phyloP scores from a whole-genome alignment of 2,329 filamentous ascomycete genomes.

The Apiospora arundinis region DNA sequence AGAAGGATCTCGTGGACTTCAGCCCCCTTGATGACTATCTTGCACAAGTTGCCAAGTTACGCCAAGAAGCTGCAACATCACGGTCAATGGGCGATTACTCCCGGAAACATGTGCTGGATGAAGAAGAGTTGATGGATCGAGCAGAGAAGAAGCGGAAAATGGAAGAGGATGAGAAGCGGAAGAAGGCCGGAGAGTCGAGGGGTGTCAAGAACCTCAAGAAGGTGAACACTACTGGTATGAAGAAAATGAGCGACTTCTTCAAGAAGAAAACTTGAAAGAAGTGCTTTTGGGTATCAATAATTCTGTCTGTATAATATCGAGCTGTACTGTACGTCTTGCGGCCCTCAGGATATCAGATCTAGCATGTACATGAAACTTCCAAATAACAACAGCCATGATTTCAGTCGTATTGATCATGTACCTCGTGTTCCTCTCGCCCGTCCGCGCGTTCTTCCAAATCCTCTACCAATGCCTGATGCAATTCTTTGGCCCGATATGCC shows the following conservation, averaged over 20 bases:
- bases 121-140: conserved; percentile 68
- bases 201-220: conserved; percentile 85
- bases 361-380: conserved; percentile 21
- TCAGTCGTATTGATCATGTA: not conserved
- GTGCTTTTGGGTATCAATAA: conserved; percentile 25
- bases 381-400: conserved; percentile 3
- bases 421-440: conserved; percentile 60
- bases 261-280: conserved; percentile 60
- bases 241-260: conserved; percentile 96
- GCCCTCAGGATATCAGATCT: conserved; percentile 37
- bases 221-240: conserved; percentile 91
- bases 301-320: conserved; percentile 8
- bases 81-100: conserved; percentile 74
- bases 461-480: conserved; percentile 52
- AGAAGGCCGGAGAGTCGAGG: conserved; percentile 75
- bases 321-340: conserved; percentile 5
- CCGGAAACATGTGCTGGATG: conserved; percentile 70
- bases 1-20: conserved; percentile 64
- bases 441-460: conserved; percentile 56
- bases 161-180: conserved; percentile 88
- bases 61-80: conserved; percentile 73
- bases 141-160: conserved; percentile 84
- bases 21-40: conserved; percentile 74
- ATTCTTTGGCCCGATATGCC: conserved; percentile 41
- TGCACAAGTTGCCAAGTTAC: conserved; percentile 67